These are phyloP conservation scores for Lycium barbarum DNA, from an alignment of 257 asterid genomes.

Conservation along the genomic window DNA sequence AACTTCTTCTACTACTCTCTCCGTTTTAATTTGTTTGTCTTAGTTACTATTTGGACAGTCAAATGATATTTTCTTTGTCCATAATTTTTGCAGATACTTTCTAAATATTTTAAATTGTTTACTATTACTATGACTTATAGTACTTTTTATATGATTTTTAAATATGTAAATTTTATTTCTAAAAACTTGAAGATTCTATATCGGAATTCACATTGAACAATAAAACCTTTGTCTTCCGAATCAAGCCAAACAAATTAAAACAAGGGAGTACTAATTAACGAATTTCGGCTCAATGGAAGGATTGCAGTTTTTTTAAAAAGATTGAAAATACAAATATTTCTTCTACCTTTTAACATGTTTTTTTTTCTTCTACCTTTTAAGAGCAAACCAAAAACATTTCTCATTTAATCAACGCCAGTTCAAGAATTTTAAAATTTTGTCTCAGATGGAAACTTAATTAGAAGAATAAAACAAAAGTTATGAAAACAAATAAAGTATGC, in stretches of 20 bases:
- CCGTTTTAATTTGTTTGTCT: too few relatives aligned
- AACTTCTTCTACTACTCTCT: neutral
- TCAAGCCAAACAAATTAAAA: too few relatives aligned
- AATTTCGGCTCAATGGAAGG: neutral
- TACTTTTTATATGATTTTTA: too few relatives aligned
- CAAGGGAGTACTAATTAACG: neutral
- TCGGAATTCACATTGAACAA: too few relatives aligned
- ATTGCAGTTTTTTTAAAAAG: neutral
- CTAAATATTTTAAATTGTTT: too few relatives aligned
- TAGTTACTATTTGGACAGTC: too few relatives aligned
- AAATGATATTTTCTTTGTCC: too few relatives aligned
- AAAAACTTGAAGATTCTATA: too few relatives aligned
- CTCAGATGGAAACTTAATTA: neutral
- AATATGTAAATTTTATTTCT: too few relatives aligned
- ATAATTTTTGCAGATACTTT: too few relatives aligned
- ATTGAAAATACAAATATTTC: neutral
- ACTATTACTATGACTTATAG: too few relatives aligned
- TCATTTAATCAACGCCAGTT: neutral
- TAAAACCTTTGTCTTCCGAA: too few relatives aligned
- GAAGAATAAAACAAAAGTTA: neutral
- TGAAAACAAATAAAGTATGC: neutral
- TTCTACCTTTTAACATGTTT: neutral
- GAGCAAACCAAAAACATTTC: neutral
- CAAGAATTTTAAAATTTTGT: neutral
- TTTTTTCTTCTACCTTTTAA: neutral